Evolutionary conservation across 306 rosid species (phyloP).

Genomic region (Comarum palustre): DNA sequence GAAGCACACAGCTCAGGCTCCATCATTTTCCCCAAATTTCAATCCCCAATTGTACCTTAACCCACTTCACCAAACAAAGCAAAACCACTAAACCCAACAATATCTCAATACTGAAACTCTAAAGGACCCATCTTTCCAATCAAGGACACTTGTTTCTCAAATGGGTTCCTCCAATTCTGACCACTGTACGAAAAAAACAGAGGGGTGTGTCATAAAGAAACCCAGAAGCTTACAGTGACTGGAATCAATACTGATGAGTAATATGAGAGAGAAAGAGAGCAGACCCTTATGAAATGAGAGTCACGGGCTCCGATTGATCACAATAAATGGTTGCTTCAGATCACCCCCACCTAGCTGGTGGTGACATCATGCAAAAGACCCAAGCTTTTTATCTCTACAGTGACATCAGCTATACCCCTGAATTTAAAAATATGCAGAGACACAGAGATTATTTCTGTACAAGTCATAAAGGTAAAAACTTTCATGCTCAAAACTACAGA

Average conservation of each 20-base stretch:
- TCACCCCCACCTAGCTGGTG: not conserved
- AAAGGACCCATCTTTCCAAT: slow-evolving; percentile 14
- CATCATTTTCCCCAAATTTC: slow-evolving; percentile 33
- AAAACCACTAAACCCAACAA: not conserved
- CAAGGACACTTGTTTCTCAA: not conserved
- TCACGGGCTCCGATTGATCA: slow-evolving; percentile 44
- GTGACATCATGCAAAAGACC: slow-evolving; percentile 22
- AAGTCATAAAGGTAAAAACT: not conserved
- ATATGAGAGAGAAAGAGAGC: not conserved
- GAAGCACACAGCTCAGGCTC: slow-evolving; percentile 54
- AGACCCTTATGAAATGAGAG: not conserved
- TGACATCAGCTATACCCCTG: not conserved
- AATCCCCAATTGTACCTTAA: not conserved
- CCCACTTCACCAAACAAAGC: slow-evolving; percentile 6
- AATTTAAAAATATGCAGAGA: slow-evolving; percentile 5
- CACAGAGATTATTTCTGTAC: not conserved
- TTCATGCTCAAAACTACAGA: not conserved
- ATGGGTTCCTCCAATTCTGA: slow-evolving; percentile 15
- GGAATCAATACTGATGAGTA: not conserved
- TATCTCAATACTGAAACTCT: slow-evolving; percentile 7
- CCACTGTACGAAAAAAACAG: slow-evolving; percentile 9
- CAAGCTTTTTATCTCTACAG: not conserved
- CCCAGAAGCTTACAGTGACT: slow-evolving; percentile 4
- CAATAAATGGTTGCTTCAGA: slow-evolving; percentile 41
- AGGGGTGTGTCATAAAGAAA: slow-evolving; percentile 7